Percentiles rank a stretch among this genome's conserved stretches.
Evolutionary conservation across 495 filamentous ascomycete genomes (phyloP).

Genomic region (Penicillium bialowiezense): DNA sequence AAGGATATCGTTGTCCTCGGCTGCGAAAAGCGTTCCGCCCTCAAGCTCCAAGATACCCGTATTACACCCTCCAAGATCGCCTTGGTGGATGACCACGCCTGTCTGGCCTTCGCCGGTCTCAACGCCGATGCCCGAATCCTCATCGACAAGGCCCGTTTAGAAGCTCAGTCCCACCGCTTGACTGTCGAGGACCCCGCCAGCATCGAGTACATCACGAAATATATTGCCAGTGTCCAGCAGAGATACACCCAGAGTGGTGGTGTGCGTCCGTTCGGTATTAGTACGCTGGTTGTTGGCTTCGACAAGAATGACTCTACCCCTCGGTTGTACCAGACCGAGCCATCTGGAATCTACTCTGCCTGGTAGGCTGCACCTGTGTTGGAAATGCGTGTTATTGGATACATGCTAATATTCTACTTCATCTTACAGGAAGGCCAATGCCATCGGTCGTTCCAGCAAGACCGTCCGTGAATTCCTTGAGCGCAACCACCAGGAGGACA

Average conservation of each 20-base stretch:
- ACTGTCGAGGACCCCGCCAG: slow-evolving; percentile 98
- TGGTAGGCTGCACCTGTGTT: slow-evolving; percentile 58
- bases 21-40: slow-evolving; percentile 97
- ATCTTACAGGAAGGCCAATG: slow-evolving; percentile 88
- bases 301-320: slow-evolving; percentile 85
- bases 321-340: slow-evolving; percentile 94
- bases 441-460: slow-evolving; percentile 96
- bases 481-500: slow-evolving; percentile 94
- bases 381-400: neutral
- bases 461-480: slow-evolving; percentile 97
- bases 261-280: slow-evolving; percentile 95
- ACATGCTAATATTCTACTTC: slow-evolving; percentile 4
- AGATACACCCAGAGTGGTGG: slow-evolving; percentile 97
- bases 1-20: slow-evolving; percentile 90
- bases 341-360: slow-evolving; percentile 95
- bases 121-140: slow-evolving; percentile 97
- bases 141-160: slow-evolving; percentile 93
- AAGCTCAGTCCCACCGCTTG: slow-evolving; percentile 94
- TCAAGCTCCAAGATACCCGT: slow-evolving; percentile 98
- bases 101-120: slow-evolving; percentile 92
- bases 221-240: slow-evolving; percentile 95
- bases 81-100: slow-evolving; percentile 89
- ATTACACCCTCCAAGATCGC: slow-evolving; percentile 99
- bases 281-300: slow-evolving; percentile 94
- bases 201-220: slow-evolving; percentile 99